Percentiles rank a stretch among this genome's conserved stretches.
These are phyloP conservation scores for Nannochloris sp. DNA, from an alignment of 139 green algal genomes.

Conservation along the genomic window DNA sequence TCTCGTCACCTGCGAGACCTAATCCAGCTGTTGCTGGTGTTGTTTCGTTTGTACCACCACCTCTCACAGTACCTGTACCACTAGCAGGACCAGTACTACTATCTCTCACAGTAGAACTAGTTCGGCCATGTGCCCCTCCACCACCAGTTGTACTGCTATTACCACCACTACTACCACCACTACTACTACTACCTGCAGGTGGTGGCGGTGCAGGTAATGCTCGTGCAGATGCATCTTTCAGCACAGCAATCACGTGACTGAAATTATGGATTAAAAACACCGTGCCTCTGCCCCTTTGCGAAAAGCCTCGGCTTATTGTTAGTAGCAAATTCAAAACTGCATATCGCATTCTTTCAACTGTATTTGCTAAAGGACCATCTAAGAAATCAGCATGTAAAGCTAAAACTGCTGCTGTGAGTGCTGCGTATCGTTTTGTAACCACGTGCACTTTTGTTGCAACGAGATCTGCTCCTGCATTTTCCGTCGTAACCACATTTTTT, in stretches of 20 bases:
- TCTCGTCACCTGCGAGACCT: conserved; percentile 39
- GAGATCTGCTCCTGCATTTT: neutral
- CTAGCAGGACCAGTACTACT: too few relatives aligned
- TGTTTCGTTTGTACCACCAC: too few relatives aligned
- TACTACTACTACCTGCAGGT: neutral
- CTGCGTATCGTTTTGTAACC: conserved; percentile 57
- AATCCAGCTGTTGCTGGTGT: too few relatives aligned
- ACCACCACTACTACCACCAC: neutral
- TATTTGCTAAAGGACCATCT: conserved; percentile 55
- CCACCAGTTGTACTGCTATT: neutral
- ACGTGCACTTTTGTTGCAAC: neutral
- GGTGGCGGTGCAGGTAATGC: neutral
- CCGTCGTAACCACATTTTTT: conserved; percentile 13
- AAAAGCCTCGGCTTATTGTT: conserved; percentile 33
- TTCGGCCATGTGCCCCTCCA: too few relatives aligned
- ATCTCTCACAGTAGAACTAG: too few relatives aligned
- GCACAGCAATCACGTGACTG: conserved; percentile 58
- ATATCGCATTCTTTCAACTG: conserved; percentile 58
- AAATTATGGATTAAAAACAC: conserved; percentile 95
- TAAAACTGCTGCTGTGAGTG: conserved; percentile 71
- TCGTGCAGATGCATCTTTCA: conserved; percentile 23
- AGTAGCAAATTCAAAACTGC: conserved; percentile 59
- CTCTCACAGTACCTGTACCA: too few relatives aligned
- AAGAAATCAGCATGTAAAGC: conserved; percentile 65
- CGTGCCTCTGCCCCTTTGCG: conserved; percentile 43